Base-by-base conservation (phyloP, 2,329 filamentous ascomycete genomes). In the Aureobasidium leucospermi region DNA sequence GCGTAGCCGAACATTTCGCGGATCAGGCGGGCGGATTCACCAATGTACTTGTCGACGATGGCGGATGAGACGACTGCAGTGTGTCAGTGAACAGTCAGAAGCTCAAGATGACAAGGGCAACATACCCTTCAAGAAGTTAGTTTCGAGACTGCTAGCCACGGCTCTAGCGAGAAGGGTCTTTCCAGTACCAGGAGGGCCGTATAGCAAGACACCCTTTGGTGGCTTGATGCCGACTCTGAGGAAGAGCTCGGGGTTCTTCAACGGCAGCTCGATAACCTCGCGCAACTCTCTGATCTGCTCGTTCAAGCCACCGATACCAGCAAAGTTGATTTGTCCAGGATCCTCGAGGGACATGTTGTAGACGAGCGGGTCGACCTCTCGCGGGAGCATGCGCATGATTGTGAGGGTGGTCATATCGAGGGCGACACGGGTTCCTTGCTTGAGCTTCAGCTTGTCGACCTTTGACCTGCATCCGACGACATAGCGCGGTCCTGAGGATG, bases 331-430 rank as follows among this genome's bases (percentile, higher is more conserved):
- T 75, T 97, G 93, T 6, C 94, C 94, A 0, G 94, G 94, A 73
- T 99, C 94, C 75, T 99, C 94, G 68, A 99, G 78, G 19, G 94
- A 99, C 94, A 99, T 99, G 81, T 99, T 99, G 84, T 99, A 99
- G 67, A 99, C 94, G 66, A 99, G 82, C 19, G 94, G 94, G 72
- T 99, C 94, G 72, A 99, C 95, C 79, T 99, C 94, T 74, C 94
- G 88, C 62, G 94, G 95, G 48, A 99, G 82, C 94, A 99, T 99
- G 70, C 94, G 90, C 94, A 99, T 99, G 76, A 99, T 99, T 62
- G 94, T 99, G 67, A 99, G 88, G 19, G 94, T 99, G 55, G 94
- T 99, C 94, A 99, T 99, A 71, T 99, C 94, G 62, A 99, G 86
- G 36, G 94, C 93, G 59, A 99, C 94, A 70, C 94, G 90, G 31